Evolutionary conservation across 164 flowering plant species (phyloP), one percentile per base, ranked within the genome.

Genomic region (Vitis riparia): DNA sequence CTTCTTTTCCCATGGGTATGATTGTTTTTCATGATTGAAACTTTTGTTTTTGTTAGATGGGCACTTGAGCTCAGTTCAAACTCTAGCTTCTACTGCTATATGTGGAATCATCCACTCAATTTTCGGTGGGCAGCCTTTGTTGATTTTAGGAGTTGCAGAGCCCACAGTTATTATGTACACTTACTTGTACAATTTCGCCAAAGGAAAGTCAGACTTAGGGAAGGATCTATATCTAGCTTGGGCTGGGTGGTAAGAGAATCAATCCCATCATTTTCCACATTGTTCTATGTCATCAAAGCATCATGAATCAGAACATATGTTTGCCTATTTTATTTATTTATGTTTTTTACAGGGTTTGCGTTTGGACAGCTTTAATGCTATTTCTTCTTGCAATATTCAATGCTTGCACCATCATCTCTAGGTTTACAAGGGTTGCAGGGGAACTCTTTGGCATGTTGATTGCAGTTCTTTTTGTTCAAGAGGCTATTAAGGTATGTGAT

Each of bases 381-480:
- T 62, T 68, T 49, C 80, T 87, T 62, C 82, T 87, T 9, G 86
- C 88, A 11, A 79, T 85, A 51, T 80, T 87, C 64, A 81, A 83
- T 63, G 88, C 83, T 17, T 71, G 83, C 58, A 59, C 70, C 14
- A 68, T 87, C 68, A 85, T 87, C 73, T 66, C 66, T 58, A 74
- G 83, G 65, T 87, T 87, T 72, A 87, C 88, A 7, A 73, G 91
- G 56, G 62, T 87, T 16, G 87, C 90, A 44, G 88, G 87, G 50
- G 87, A 87, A 60, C 76, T 81, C 6, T 87, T 87, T 73, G 91
- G 91, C 72, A 82, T 83, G 85, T 53, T 87, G 69, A 87, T 87
- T 62, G 67, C 91, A 48, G 84, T 87, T 59, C 87, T 85, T 47
- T 87, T 87, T 67, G 70, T 82, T 56, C 91, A 87, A 74, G 81